Percentiles rank a stretch among this genome's conserved stretches.
Conservation (phyloP, 805 yeast genomes). For the Lachancea quebecensis region DNA sequence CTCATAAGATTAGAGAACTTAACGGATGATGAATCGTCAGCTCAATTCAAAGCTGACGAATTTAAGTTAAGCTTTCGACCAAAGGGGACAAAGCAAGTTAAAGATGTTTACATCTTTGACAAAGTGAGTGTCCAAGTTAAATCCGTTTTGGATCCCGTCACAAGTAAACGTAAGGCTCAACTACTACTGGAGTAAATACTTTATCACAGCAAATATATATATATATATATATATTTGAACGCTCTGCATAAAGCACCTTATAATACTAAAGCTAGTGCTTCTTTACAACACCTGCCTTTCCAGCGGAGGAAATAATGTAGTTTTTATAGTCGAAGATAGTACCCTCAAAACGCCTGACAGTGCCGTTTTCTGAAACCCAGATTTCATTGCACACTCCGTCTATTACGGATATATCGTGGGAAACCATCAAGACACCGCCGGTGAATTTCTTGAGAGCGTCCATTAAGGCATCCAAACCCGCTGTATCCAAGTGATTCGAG, state of each 20-base stretch:
- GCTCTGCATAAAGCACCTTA: too few relatives aligned
- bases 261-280: constrained; percentile 44
- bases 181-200: constrained; percentile 44
- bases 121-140: constrained; percentile 76
- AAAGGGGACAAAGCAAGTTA: constrained; percentile 37
- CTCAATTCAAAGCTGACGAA: constrained; percentile 68
- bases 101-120: constrained; percentile 70
- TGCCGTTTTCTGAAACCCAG: constrained; percentile 89
- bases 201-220: too few relatives aligned
- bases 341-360: constrained; percentile 73
- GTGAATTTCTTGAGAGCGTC: constrained; percentile 81
- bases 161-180: constrained; percentile 90
- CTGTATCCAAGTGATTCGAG: constrained; percentile 95
- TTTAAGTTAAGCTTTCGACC: constrained; percentile 56
- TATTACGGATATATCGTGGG: constrained; percentile 93
- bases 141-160: constrained; percentile 74
- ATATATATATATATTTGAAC: too few relatives aligned
- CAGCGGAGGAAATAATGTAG: constrained; percentile 73
- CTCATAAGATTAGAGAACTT: constrained; percentile 74
- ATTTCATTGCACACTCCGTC: constrained; percentile 85
- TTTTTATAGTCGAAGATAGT: constrained; percentile 82
- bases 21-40: constrained; percentile 54
- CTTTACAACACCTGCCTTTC: constrained; percentile 83
- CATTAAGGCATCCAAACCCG: constrained; percentile 92
- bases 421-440: constrained; percentile 96